Evolutionary conservation across 1,284 basidiomycete genomes (phyloP), one percentile per base, ranked within the genome.

Genomic region (Cystobasidium pallidum): DNA sequence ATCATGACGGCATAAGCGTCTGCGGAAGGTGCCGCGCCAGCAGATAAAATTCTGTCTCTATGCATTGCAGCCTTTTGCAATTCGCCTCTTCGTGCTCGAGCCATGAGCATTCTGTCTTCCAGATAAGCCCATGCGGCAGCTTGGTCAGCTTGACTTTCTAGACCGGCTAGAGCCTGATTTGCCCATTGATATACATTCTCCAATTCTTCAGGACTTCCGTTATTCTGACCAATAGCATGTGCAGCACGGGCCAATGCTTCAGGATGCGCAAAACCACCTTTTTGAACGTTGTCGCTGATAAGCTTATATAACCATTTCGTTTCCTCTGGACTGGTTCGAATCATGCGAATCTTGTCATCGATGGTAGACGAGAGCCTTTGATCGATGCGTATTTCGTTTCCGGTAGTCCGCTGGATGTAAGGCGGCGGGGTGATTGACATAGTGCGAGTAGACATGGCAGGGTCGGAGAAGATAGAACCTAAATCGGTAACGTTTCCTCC

Each of bases 1-100:
- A 97, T 94, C 79, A 96, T 86, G 11, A 91, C 90, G 1, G 91
- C 93, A 78, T 96, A 97, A 0, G 92, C 90, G 75, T 96, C 92
- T 1, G 93, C 88, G 0, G 87, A 88, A 2, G 93, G 94, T 0
- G 87, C 84, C n/a, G 87, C 85, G 0, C 91, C 90, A 21, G 89
- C 86, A 64, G 89, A 85, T 19, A 94, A 83, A 58, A 97, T 88
- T 52, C 91, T 86, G n/a, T 83, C 80, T 26, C 92, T 87, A 80
- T 96, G 91, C 28, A 89, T 83, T 78, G 91, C 89, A 0, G 92
- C 92, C 28, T 87, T 84, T 65, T 91, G 88, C 70, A 91, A 82
- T 70, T 91, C 86, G 0, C 91, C 92, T 2, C 88, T 85, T 77
- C 93, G 89, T 0, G 91, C 91, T 39, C 88, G 84, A 0, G 89